Base-by-base conservation (phyloP, 495 filamentous ascomycete genomes). In the Hyaloscypha hepaticicola region DNA sequence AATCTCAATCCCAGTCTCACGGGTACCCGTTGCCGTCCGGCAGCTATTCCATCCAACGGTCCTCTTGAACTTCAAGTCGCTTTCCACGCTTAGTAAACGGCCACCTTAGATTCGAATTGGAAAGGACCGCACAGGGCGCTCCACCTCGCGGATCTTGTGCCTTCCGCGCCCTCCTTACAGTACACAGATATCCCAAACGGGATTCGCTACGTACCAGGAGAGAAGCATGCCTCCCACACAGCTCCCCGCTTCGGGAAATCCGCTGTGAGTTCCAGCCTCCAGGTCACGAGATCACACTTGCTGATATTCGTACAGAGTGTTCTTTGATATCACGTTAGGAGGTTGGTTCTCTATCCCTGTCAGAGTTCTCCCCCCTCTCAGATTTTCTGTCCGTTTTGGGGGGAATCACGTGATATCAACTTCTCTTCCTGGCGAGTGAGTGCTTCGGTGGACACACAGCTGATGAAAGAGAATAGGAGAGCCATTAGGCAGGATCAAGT, bases 291-390 rank as follows among this genome's bases (percentile, higher is more conserved):
- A 63, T 34, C 26, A 25, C 0, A 29, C 27, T 19, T 49, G 27
- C 55, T 68, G 41, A 64, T 62, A 5, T 29, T 59, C 21, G 21
- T 16, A 56, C 66, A 85, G 82, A 34, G 92, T 96, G 55, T 99
- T 99, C 77, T 96, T 99, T 73, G 95, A 99, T 77, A 84, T 99
- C 58, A 87, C 92, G 6, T 80, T 99, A 31, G 92, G 91, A 76
- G 93, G 94, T 96, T 82, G 76, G 84, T 77, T 11, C 6, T n/a
- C 53, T 14, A 50, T 41, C 29, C 50, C 57, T 41, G 16, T n/a
- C n/a, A n/a, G n/a, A n/a, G n/a, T 26, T 27, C 38, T 5, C 48
- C 3, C 25, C 6, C 19, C n/a, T 34, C 19, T 51, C 48, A 24
- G 31, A 53, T 64, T 63, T 51, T 29, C 38, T 38, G 25, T 57